Evolutionary conservation across 2,329 filamentous ascomycete species (phyloP).

Genomic region (Venturia oleaginea): DNA sequence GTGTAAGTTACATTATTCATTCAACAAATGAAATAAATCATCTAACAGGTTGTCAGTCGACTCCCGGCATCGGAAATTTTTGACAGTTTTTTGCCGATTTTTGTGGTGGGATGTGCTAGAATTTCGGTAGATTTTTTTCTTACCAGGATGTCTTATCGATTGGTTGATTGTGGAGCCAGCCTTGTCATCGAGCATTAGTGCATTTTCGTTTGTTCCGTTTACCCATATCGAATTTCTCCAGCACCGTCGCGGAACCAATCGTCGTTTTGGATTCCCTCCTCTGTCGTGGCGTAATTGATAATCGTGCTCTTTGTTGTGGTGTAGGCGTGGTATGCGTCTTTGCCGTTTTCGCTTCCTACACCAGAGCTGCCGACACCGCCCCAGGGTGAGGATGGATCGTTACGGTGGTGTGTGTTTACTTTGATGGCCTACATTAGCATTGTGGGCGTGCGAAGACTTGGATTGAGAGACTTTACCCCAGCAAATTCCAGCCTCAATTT

Average conservation of each 20-base stretch:
- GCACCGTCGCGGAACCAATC: slow-evolving; percentile 59
- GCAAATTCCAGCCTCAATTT: slow-evolving; percentile 59
- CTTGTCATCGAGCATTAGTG: too few species aligned
- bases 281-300: slow-evolving; percentile 55
- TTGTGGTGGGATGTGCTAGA: not conserved
- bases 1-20: not conserved
- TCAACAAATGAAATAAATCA: too few species aligned
- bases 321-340: slow-evolving; percentile 38
- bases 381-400: slow-evolving; percentile 64
- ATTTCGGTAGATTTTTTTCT: not conserved
- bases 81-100: not conserved
- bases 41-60: not conserved
- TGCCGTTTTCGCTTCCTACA: slow-evolving; percentile 63
- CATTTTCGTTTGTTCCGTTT: slow-evolving; percentile 8
- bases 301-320: slow-evolving; percentile 54
- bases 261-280: slow-evolving; percentile 44
- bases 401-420: slow-evolving; percentile 54
- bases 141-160: not conserved
- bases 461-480: slow-evolving; percentile 46
- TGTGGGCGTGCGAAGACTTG: too few species aligned
- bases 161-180: not conserved
- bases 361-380: slow-evolving; percentile 55
- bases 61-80: not conserved
- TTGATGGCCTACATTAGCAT: not conserved
- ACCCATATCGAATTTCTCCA: slow-evolving; percentile 53